phyloP scores from a whole-genome alignment of 2,329 filamentous ascomycete genomes.

The Fusarium protoensiforme region DNA sequence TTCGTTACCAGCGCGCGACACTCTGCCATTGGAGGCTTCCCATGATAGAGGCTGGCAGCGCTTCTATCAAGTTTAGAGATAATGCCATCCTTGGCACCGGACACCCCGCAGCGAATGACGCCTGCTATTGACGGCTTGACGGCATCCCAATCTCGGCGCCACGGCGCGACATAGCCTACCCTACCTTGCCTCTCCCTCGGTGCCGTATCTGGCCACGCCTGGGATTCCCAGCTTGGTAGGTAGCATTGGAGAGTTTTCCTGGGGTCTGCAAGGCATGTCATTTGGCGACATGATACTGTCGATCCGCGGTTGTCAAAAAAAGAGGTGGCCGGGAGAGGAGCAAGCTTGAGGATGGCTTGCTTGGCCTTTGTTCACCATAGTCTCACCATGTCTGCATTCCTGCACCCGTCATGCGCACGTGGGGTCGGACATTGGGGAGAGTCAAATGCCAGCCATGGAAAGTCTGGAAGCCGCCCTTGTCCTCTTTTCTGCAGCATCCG shows the following conservation, averaged over 20 bases:
- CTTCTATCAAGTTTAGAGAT: conserved; percentile 25
- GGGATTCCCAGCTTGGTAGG: conserved; percentile 25
- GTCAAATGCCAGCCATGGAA: conserved; percentile 35
- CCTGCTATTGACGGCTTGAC: conserved; percentile 1
- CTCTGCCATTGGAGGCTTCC: conserved; percentile 22
- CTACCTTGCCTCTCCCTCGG: neutral
- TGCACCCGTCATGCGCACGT: conserved; percentile 23
- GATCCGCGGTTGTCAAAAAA: conserved; percentile 23
- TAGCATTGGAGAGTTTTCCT: conserved; percentile 8
- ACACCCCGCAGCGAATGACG: conserved; percentile 24
- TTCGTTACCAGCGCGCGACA: conserved; percentile 19
- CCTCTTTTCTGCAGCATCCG: conserved; percentile 6
- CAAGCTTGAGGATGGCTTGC: no score
- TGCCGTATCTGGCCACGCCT: conserved; percentile 7
- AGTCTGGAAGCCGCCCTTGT: conserved; percentile 23
- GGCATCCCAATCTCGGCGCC: neutral
- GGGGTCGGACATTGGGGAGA: conserved; percentile 22
- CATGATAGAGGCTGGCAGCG: conserved; percentile 1
- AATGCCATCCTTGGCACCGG: conserved; percentile 31
- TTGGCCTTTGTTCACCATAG: conserved; percentile 22
- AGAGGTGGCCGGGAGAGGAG: conserved; percentile 21
- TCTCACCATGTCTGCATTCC: conserved; percentile 31
- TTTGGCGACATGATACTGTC: conserved; percentile 25
- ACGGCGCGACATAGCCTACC: neutral
- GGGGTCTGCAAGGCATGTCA: neutral